A percentile compares a stretch with the other conserved stretches of the same genome.
Evolutionary conservation across 805 yeast genomes (phyloP).

Genomic region (Metschnikowia anglica): DNA sequence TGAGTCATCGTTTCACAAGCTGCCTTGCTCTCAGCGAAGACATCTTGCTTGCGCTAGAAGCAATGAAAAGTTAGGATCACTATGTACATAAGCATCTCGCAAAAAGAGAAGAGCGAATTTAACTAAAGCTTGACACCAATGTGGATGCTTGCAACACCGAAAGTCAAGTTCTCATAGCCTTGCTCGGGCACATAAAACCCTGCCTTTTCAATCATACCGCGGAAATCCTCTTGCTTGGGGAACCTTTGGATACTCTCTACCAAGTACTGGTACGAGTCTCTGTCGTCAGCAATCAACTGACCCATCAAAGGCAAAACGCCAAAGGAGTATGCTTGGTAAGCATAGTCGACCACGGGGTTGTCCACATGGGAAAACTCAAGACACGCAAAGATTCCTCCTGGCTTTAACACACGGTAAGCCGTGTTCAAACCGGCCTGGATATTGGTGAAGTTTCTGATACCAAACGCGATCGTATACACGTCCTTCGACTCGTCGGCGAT

Average conservation of each 20-base stretch:
- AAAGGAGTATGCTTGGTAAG: conserved; percentile 87
- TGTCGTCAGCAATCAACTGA: conserved; percentile 90
- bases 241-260: conserved; percentile 92
- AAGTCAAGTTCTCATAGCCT: conserved; percentile 92
- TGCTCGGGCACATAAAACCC: conserved; percentile 84
- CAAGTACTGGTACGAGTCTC: conserved; percentile 93
- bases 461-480: conserved; percentile 94
- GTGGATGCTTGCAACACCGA: conserved; percentile 95
- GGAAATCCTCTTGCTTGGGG: conserved; percentile 90
- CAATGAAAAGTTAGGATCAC: conserved; percentile 10
- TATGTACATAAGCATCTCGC: conserved; percentile 10
- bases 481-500: conserved; percentile 88
- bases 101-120: neutral
- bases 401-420: conserved; percentile 93
- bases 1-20: conserved; percentile 22
- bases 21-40: conserved; percentile 36
- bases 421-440: conserved; percentile 90
- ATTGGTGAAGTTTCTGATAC: conserved; percentile 94
- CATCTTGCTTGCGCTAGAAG: conserved; percentile 24
- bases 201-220: conserved; percentile 88
- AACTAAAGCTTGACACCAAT: conserved; percentile 82
- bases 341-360: conserved; percentile 67
- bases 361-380: conserved; percentile 92
- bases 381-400: conserved; percentile 97
- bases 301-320: conserved; percentile 91